Conservation (phyloP, 345 rosid genomes). For the Arabidopsis suecica region DNA sequence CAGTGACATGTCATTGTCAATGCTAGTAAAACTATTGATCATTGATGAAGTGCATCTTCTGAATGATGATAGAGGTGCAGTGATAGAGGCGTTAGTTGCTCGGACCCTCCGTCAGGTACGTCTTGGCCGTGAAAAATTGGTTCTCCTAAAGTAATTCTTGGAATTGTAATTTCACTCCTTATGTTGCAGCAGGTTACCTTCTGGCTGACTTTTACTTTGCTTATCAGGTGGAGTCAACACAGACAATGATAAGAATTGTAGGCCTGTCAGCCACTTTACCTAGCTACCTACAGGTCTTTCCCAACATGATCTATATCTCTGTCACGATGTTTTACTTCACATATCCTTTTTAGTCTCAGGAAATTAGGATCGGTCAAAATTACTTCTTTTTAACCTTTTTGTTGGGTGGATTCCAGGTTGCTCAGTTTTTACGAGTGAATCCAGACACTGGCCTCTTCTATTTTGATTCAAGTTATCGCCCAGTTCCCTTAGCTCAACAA, state of each 20-base stretch:
- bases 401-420: slow-evolving; percentile 63
- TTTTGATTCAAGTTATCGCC: slow-evolving; percentile 99
- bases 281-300: slow-evolving; percentile 81
- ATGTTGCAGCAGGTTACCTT: slow-evolving; percentile 26
- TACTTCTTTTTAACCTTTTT: slow-evolving; percentile 22
- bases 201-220: slow-evolving; percentile 35
- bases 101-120: slow-evolving; percentile 96
- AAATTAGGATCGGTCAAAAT: slow-evolving; percentile 1
- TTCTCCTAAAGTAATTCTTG: slow-evolving; percentile 13
- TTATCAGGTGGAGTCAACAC: slow-evolving; percentile 94
- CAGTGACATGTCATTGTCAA: slow-evolving; percentile 97
- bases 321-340: slow-evolving; percentile 29
- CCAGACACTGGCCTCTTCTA: slow-evolving; percentile 88
- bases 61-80: slow-evolving; percentile 99
- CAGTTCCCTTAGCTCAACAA: slow-evolving; percentile 97
- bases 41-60: slow-evolving; percentile 98
- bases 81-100: slow-evolving; percentile 97
- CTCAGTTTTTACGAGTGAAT: slow-evolving; percentile 93
- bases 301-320: slow-evolving; percentile 21
- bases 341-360: slow-evolving; percentile 6
- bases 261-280: slow-evolving; percentile 99
- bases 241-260: slow-evolving; percentile 95
- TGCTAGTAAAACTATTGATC: slow-evolving; percentile 95
- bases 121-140: slow-evolving; percentile 25
- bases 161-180: slow-evolving; percentile 18